Evolutionary conservation across 2,329 filamentous ascomycete species (phyloP).

Genomic region (Decorospora gaudefroyi): DNA sequence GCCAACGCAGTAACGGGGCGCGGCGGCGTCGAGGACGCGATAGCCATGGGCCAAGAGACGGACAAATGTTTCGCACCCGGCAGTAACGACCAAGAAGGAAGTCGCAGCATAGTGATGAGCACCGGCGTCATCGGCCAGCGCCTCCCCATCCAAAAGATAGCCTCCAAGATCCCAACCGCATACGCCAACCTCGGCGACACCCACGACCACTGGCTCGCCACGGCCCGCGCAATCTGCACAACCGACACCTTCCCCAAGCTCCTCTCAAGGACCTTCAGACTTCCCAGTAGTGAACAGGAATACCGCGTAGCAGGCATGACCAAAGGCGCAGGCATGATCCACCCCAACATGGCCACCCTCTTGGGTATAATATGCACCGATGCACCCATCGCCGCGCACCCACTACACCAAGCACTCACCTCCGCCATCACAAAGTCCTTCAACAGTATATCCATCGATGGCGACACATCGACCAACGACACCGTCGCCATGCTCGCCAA

Average conservation of each 20-base stretch:
- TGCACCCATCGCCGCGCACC: conserved; percentile 71
- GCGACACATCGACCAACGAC: conserved; percentile 97
- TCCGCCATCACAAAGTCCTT: conserved; percentile 82
- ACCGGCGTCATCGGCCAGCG: conserved; percentile 97
- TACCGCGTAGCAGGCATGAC: conserved; percentile 93
- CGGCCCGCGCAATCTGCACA: conserved; percentile 92
- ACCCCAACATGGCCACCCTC: conserved; percentile 97
- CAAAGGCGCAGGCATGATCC: conserved; percentile 98
- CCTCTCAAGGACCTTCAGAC: conserved; percentile 77
- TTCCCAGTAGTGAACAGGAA: conserved; percentile 77
- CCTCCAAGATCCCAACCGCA: conserved; percentile 77
- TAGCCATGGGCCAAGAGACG: conserved; percentile 77
- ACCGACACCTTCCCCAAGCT: conserved; percentile 99
- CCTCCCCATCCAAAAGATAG: conserved; percentile 88
- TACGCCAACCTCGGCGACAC: conserved; percentile 70
- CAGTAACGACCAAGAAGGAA: conserved; percentile 48
- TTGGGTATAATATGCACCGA: conserved; percentile 92
- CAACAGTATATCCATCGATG: conserved; percentile 96
- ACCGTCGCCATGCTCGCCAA: conserved; percentile 95
- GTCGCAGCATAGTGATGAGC: conserved; percentile 91
- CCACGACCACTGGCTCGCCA: conserved; percentile 84
- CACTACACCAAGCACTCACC: conserved; percentile 71
- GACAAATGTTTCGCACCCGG: conserved; percentile 63
- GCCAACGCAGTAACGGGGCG: conserved; percentile 96
- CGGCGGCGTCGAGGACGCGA: conserved; percentile 85